Conservation (phyloP, 2,329 filamentous ascomycete species). For the Alternaria gansuensis region DNA sequence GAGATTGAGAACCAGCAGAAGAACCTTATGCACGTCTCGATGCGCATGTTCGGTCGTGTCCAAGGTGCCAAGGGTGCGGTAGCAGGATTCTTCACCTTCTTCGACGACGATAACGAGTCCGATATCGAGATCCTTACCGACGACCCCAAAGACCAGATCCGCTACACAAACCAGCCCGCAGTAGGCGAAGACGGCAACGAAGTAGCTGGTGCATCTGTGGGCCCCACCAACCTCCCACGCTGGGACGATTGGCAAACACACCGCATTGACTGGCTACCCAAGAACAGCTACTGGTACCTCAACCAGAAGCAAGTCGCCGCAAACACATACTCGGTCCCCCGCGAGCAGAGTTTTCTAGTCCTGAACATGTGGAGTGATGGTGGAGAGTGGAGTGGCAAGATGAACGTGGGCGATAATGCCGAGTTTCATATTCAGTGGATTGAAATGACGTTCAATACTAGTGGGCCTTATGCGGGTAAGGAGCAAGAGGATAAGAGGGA, state of each 20-base stretch:
- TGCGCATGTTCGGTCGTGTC: conserved; percentile 60
- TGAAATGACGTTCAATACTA: conserved; percentile 64
- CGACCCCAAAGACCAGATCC: conserved; percentile 56
- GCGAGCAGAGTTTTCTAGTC: conserved; percentile 62
- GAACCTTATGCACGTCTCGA: conserved; percentile 59
- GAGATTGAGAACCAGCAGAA: conserved; percentile 59
- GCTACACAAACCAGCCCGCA: conserved; percentile 69
- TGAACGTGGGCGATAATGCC: conserved; percentile 61
- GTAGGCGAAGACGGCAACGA: conserved; percentile 58
- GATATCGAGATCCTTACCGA: conserved; percentile 64
- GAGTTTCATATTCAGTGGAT: conserved; percentile 70
- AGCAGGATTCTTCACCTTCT: conserved; percentile 66
- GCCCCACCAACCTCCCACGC: conserved; percentile 58
- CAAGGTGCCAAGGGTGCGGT: conserved; percentile 58
- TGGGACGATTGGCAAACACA: conserved; percentile 68
- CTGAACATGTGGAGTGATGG: conserved; percentile 71
- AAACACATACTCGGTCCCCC: conserved; percentile 65
- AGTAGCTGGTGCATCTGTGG: conserved; percentile 59
- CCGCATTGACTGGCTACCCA: conserved; percentile 67
- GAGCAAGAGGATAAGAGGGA: conserved; percentile 30
- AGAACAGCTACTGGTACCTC: conserved; percentile 65
- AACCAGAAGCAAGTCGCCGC: conserved; percentile 61
- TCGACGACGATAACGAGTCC: conserved; percentile 58
- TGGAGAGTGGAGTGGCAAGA: conserved; percentile 67
- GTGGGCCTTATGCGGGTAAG: conserved; percentile 43